Conservation (phyloP, 1,139 yeast genomes). For the Arxiozyma heterogenica region DNA sequence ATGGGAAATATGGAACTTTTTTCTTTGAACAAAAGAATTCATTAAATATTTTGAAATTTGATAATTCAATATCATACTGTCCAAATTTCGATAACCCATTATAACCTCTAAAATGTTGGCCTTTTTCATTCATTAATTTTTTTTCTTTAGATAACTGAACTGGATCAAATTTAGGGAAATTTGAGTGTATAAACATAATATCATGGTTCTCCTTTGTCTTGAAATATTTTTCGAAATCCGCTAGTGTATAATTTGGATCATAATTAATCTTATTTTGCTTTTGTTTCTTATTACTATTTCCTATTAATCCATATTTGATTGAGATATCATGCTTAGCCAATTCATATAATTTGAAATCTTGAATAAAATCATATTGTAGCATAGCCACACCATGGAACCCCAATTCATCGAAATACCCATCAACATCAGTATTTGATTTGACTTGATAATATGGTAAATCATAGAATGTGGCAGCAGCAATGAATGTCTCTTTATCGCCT, state of each 20-base stretch:
- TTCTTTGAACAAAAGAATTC: conserved; percentile 22
- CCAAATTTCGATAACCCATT: conserved; percentile 19
- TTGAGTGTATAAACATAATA: conserved; percentile 7
- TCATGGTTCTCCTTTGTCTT: conserved; percentile 9
- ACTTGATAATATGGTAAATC: conserved; percentile 59
- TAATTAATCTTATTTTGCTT: conserved; percentile 7
- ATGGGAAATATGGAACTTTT: conserved; percentile 16
- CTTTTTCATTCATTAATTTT: conserved; percentile 20
- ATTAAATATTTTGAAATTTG: conserved; percentile 23
- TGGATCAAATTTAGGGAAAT: conserved; percentile 6
- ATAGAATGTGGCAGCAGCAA: conserved; percentile 67
- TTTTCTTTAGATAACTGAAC: conserved; percentile 5
- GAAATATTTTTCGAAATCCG: conserved; percentile 19
- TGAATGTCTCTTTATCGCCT: conserved; percentile 84
- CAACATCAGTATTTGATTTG: conserved; percentile 33
- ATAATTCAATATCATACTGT: conserved; percentile 27
- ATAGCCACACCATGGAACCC: conserved; percentile 29
- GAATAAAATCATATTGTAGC: conserved; percentile 28
- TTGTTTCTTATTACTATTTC: not conserved
- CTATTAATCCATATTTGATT: conserved; percentile 7
- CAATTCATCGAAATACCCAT: conserved; percentile 19
- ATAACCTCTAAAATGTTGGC: conserved; percentile 26
- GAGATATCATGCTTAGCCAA: conserved; percentile 15
- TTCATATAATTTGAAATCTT: conserved; percentile 22
- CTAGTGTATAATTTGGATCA: conserved; percentile 20